phyloP scores from a whole-genome alignment of 495 filamentous ascomycete species.

The Penicillium riverlandense region DNA sequence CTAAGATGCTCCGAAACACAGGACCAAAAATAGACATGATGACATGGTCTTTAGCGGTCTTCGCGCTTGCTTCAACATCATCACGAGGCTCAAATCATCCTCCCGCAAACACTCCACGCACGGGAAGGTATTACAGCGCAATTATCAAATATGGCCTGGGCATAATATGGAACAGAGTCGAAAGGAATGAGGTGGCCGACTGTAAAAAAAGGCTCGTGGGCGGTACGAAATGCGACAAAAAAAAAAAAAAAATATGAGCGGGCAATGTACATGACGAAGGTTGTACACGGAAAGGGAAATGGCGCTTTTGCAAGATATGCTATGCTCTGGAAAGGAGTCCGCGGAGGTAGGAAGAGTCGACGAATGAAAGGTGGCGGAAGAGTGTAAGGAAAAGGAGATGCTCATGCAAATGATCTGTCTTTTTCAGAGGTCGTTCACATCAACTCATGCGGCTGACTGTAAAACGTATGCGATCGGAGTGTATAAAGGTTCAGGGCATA shows the following conservation, averaged over 20 bases:
- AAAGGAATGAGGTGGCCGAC: conserved; percentile 9
- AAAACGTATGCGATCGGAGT: not conserved
- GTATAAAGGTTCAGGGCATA: too few relatives aligned
- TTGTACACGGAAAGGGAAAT: conserved; percentile 13
- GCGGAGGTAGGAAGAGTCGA: not conserved
- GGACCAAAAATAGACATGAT: too few relatives aligned
- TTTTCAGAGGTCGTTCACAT: conserved; percentile 12
- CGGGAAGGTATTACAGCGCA: conserved; percentile 16
- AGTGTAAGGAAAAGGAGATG: conserved; percentile 1
- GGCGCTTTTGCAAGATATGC: not conserved
- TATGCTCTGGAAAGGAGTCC: not conserved
- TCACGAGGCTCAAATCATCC: conserved; percentile 3
- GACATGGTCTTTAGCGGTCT: conserved; percentile 15
- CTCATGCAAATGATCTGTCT: conserved; percentile 3
- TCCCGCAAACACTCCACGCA: not conserved
- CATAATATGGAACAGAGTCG: conserved; percentile 21
- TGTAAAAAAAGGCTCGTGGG: conserved; percentile 8
- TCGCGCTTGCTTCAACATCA: not conserved
- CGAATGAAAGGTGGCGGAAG: not conserved
- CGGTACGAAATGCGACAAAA: not conserved
- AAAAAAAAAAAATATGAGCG: conserved; percentile 1
- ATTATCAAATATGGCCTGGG: conserved; percentile 20
- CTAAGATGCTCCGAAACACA: too few relatives aligned
- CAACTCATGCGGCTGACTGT: conserved; percentile 9
- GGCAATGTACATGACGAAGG: conserved; percentile 19